Evolutionary conservation across 495 filamentous ascomycete genomes (phyloP), one percentile per base, ranked within the genome.

Genomic region (Chaetomidium leptoderma): DNA sequence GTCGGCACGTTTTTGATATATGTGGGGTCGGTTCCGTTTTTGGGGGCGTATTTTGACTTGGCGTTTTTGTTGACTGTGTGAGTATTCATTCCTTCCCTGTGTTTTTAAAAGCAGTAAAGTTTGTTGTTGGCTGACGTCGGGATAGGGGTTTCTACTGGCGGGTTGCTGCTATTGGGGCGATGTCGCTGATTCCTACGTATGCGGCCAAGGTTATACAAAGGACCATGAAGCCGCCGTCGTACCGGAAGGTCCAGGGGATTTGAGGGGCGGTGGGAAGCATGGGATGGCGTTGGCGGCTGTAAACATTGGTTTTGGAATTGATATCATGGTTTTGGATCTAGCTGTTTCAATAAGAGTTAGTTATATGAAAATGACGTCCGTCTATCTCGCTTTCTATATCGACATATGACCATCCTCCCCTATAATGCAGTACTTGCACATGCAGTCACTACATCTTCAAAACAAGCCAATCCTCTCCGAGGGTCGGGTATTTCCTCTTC

Each of bases 41-140:
- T 99, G 49, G 88, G 88, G 3, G 83, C 78, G 32, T 97, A 99
- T 72, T 97, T 95, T 72, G 91, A 97, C 64, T 79, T 97, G 37
- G 73, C 73, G 32, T 99, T 86, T 68, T 76, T 97, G 39, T 74
- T 89, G 55, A 90, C 80, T 21, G 66, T 75, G 80, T 83, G 67
- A 73, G 80, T 76, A 29, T 6, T 19, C 2, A 8, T n/a, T n/a
- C 17, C 39, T 6, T 3, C 16, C 19, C 16, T 42, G 16, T 49
- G n/a, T n/a, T n/a, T n/a, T n/a, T n/a, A n/a, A n/a, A n/a, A n/a
- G n/a, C n/a, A n/a, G n/a, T n/a, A n/a, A n/a, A 7, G 8, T 23
- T 0, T 44, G 26, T 35, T 32, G 6, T 14, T 43, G 10, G 43
- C 56, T 65, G 33, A 65, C 66, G 57, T 24, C 23, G 9, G 10